Conservation (phyloP, 2,329 filamentous ascomycete species). For the Stagonosporopsis cucurbitacearum region DNA sequence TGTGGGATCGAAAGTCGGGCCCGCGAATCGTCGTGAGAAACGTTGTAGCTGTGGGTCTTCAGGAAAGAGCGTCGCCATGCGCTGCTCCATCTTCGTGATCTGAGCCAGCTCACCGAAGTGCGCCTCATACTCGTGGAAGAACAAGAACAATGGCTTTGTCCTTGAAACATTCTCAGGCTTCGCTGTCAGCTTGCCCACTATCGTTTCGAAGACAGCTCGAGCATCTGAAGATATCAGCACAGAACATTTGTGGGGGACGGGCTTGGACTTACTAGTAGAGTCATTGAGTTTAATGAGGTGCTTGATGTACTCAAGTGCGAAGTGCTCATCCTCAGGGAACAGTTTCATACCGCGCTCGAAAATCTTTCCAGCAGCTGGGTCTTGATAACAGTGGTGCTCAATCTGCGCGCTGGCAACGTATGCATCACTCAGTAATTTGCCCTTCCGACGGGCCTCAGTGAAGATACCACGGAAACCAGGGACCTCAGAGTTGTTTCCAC, state of each 20-base stretch:
- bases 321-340: conserved; percentile 91
- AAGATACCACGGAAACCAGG: conserved; percentile 86
- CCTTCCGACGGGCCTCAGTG: conserved; percentile 83
- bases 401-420: conserved; percentile 93
- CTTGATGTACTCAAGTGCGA: conserved; percentile 95
- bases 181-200: conserved; percentile 79
- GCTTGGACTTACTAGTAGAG: conserved; percentile 76
- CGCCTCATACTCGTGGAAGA: conserved; percentile 95
- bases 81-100: conserved; percentile 86
- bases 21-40: conserved; percentile 78
- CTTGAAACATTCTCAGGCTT: conserved; percentile 77
- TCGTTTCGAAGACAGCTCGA: conserved; percentile 93
- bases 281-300: conserved; percentile 92
- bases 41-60: conserved; percentile 78
- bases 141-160: conserved; percentile 84
- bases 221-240: conserved; percentile 68
- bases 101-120: conserved; percentile 92
- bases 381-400: conserved; percentile 95
- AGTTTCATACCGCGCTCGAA: conserved; percentile 93
- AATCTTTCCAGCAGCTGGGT: conserved; percentile 89
- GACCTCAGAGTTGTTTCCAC: conserved; percentile 64
- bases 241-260: conserved; percentile 1
- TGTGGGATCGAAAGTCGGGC: conserved; percentile 76
- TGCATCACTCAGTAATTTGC: conserved; percentile 89
- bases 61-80: conserved; percentile 93